A percentile compares a stretch with the other conserved stretches of the same genome.
phyloP scores from a whole-genome alignment of 306 rosid genomes.

The Herpetospermum pedunculosum region DNA sequence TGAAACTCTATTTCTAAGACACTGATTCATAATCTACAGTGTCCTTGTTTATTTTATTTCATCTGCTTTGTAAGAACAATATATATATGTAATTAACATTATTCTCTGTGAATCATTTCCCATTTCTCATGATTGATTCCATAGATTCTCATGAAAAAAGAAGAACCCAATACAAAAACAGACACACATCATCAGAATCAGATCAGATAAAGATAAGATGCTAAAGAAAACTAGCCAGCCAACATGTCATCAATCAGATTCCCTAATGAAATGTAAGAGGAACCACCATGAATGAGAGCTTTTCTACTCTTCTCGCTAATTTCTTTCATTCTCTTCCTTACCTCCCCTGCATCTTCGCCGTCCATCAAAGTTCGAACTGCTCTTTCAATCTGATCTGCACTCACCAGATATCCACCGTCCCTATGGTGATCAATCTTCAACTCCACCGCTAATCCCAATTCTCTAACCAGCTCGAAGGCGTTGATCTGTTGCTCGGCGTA shows the following conservation, averaged over 20 bases:
- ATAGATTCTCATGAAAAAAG: background rate
- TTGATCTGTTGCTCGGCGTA: constrained; percentile 26
- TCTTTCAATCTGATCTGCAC: constrained; percentile 19
- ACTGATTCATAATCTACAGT: background rate
- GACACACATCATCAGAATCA: background rate
- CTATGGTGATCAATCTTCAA: constrained; percentile 10
- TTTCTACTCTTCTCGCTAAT: constrained; percentile 11
- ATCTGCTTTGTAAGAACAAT: background rate
- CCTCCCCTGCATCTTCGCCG: constrained; percentile 19
- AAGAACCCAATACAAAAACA: background rate
- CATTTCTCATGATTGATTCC: background rate
- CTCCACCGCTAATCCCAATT: constrained; percentile 25
- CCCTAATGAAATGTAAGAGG: constrained; percentile 3
- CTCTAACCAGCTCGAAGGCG: constrained; percentile 22
- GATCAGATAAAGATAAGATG: background rate
- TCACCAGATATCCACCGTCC: background rate
- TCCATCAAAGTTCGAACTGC: constrained; percentile 29
- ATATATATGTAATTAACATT: background rate
- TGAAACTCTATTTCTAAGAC: constrained; percentile 10
- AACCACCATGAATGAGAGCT: constrained; percentile 11
- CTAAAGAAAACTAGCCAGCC: background rate
- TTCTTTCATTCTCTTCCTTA: constrained; percentile 14
- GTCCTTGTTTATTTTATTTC: background rate
- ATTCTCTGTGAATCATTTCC: background rate
- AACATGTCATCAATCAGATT: background rate